Evolutionary conservation across 805 yeast species (phyloP).

Genomic region (Wickerhamiella hasegawae): DNA sequence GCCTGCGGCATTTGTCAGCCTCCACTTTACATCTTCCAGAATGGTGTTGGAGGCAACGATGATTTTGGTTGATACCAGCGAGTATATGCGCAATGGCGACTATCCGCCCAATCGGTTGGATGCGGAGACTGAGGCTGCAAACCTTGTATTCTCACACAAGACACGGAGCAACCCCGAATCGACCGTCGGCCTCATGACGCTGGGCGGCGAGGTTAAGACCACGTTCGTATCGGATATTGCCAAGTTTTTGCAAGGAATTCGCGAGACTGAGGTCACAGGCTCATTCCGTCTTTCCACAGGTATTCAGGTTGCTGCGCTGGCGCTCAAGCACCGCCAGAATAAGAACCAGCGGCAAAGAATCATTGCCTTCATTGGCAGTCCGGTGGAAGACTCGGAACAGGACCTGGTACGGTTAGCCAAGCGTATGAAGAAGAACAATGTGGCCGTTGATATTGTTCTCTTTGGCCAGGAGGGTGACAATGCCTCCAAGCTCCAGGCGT

Average conservation of each 20-base stretch:
- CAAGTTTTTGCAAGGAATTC: constrained; percentile 67
- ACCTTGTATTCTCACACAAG: constrained; percentile 71
- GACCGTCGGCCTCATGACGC: constrained; percentile 79
- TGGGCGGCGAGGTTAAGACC: constrained; percentile 81
- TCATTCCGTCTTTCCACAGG: constrained; percentile 57
- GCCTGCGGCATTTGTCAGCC: too few species aligned
- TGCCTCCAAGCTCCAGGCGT: constrained; percentile 63
- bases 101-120: constrained; percentile 75
- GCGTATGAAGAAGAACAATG: constrained; percentile 81
- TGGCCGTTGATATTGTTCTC: constrained; percentile 77
- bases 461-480: constrained; percentile 81
- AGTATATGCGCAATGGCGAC: constrained; percentile 91
- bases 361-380: constrained; percentile 78
- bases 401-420: constrained; percentile 76
- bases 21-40: neutral
- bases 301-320: constrained; percentile 84
- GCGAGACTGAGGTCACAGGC: constrained; percentile 59
- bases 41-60: constrained; percentile 96
- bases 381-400: constrained; percentile 49
- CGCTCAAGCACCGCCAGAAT: constrained; percentile 91
- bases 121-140: constrained; percentile 84
- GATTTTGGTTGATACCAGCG: constrained; percentile 90
- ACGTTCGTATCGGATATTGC: constrained; percentile 82
- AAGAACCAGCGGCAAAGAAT: constrained; percentile 84
- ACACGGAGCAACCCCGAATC: constrained; percentile 83